A percentile compares a stretch with the other conserved stretches of the same genome.
These are phyloP conservation scores for Logfia minima DNA, from an alignment of 129 eudicot genomes.

Conservation along the genomic window DNA sequence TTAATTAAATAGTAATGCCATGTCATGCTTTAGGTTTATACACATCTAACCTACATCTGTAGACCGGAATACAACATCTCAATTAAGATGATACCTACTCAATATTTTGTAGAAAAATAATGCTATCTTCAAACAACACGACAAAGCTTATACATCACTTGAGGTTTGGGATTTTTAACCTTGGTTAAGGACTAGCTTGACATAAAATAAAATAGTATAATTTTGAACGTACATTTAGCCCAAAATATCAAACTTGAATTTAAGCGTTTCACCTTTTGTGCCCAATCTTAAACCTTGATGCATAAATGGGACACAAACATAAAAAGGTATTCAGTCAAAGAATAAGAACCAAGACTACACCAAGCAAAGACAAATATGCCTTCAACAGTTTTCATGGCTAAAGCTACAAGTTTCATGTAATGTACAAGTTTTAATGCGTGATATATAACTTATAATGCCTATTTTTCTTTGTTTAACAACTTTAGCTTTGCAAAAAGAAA, in stretches of 20 bases:
- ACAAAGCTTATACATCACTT: too few relatives aligned
- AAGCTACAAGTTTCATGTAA: neutral
- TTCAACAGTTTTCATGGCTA: neutral
- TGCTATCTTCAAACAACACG: too few relatives aligned
- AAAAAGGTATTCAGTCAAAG: neutral
- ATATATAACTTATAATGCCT: neutral
- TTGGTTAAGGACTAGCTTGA: too few relatives aligned
- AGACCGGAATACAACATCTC: too few relatives aligned
- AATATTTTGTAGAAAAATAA: too few relatives aligned
- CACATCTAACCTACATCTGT: too few relatives aligned
- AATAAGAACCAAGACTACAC: neutral
- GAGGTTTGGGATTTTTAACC: too few relatives aligned
- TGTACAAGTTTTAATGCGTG: neutral
- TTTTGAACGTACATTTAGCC: neutral
- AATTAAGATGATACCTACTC: too few relatives aligned
- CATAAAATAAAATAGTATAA: too few relatives aligned
- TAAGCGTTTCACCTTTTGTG: slow-evolving; percentile 6
- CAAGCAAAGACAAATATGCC: slow-evolving; percentile 20
- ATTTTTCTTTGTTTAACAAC: neutral
- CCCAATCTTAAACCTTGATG: slow-evolving; percentile 1
- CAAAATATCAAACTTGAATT: neutral
- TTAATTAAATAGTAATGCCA: too few relatives aligned
- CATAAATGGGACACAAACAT: neutral
- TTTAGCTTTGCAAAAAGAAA: slow-evolving; percentile 14
- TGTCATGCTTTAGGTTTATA: too few relatives aligned